phyloP scores from a whole-genome alignment of 257 asterid genomes.

The Fraxinus pennsylvanica region DNA sequence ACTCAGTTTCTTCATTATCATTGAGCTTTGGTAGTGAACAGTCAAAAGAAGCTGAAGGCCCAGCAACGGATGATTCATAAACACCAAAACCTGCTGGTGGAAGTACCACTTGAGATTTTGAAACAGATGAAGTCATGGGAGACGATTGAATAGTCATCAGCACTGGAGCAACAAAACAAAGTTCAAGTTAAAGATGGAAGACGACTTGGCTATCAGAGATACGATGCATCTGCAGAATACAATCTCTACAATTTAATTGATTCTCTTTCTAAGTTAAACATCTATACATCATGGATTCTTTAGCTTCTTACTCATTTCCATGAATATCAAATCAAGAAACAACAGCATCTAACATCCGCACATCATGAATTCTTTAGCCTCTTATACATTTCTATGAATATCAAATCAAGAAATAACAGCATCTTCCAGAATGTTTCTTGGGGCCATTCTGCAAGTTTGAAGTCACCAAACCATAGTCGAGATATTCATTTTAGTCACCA shows the following conservation, averaged over 20 bases:
- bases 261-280: not conserved
- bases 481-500: not conserved
- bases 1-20: constrained; percentile 65
- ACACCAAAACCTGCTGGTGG: constrained; percentile 52
- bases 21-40: constrained; percentile 46
- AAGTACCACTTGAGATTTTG: constrained; percentile 56
- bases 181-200: constrained; percentile 1
- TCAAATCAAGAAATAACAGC: not conserved
- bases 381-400: not conserved
- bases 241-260: not conserved
- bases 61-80: constrained; percentile 39
- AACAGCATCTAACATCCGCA: not conserved
- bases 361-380: not conserved
- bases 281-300: no score
- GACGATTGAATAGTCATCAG: constrained; percentile 45
- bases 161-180: constrained; percentile 36
- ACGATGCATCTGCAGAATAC: not conserved
- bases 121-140: constrained; percentile 61
- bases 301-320: no score
- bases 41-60: constrained; percentile 45
- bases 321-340: no score
- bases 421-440: not conserved
- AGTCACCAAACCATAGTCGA: not conserved
- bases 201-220: constrained; percentile 8
- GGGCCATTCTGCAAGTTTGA: not conserved